These are phyloP conservation scores for Teunomyces aglyptinius DNA, from an alignment of 805 yeast species.

Conservation along the genomic window DNA sequence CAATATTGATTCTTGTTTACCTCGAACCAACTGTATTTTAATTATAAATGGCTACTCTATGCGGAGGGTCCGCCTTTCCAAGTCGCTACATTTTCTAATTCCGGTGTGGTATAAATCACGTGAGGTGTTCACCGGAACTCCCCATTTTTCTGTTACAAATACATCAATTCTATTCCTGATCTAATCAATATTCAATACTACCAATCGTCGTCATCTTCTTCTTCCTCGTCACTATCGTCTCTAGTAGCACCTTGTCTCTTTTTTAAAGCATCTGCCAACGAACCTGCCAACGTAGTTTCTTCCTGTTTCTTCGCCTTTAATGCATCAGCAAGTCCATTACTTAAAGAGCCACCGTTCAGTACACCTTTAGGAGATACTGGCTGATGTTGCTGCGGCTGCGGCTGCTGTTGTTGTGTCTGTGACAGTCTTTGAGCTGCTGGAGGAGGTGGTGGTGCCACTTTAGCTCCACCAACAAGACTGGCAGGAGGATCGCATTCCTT, in stretches of 20 bases:
- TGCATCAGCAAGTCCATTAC: slow-evolving; percentile 68
- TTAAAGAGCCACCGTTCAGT: slow-evolving; percentile 26
- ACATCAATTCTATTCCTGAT: not conserved
- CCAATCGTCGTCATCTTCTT: slow-evolving; percentile 61
- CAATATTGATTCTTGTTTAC: not conserved
- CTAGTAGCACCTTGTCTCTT: slow-evolving; percentile 65
- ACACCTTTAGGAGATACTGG: not conserved
- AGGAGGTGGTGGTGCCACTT: slow-evolving; percentile 35
- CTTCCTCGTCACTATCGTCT: slow-evolving; percentile 70
- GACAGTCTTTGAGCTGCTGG: slow-evolving; percentile 10
- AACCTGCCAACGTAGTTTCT: slow-evolving; percentile 69
- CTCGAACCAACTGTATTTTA: not conserved
- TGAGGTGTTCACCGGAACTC: not conserved
- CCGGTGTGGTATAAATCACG: slow-evolving; percentile 2
- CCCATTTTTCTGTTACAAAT: not conserved
- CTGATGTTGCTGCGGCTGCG: slow-evolving; percentile 19
- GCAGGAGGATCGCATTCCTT: slow-evolving; percentile 55
- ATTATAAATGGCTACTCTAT: not conserved
- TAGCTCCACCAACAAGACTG: slow-evolving; percentile 18
- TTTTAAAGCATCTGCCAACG: slow-evolving; percentile 83
- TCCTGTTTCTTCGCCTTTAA: slow-evolving; percentile 60
- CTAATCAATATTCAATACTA: slow-evolving; percentile 6
- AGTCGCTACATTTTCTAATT: not conserved
- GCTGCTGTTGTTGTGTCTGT: slow-evolving; percentile 18
- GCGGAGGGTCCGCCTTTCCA: not conserved